Base-by-base conservation (phyloP, 345 rosid genomes). In the Lepidium sativum region DNA sequence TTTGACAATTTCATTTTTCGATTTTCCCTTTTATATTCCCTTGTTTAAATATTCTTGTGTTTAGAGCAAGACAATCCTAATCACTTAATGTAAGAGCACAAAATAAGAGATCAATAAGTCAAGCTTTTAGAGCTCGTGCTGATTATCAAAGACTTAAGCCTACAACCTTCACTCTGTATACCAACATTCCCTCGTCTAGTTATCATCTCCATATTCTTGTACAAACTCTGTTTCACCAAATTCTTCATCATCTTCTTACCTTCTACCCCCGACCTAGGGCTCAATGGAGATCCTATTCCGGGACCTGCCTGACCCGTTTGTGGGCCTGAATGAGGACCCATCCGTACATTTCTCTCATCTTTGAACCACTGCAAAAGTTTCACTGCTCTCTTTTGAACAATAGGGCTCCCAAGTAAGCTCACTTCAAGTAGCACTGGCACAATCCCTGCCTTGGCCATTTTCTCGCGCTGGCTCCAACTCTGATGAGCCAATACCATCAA, bases 261-360 rank as follows among this genome's bases (percentile, higher is more conserved):
- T 70, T 86, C 90, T 58, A 63, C 78, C 11, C 80, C 85, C 11
- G 74, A 78, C 65, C 82, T 78, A 0, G 68, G 82, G 55, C 62
- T 78, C 39, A 75, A 44, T 6, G 88, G 96, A 10, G 96, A 86
- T 7, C 89, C 91, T 43, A 83, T 75, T 9, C 75, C 66, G 0
- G 41, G 33, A 32, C 69, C 55, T 6, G 68, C 8, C 67, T 85
- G 75, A 29, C 86, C 79, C 8, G 86, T 65, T 62, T 87, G 99
- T 0, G 99, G 97, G 31, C 99, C 99, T 0, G 99, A 94, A 74
- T 94, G 99, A 5, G 88, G 97, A n/a, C 95, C 96, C 78, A 94
- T 81, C 72, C 79, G 82, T 11, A 73, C 63, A 65, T 83, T 86
- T 72, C 97, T 82, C 74, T 83, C 99, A 14, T 90, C 95, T 70